Base-by-base conservation (phyloP, 1,284 basidiomycete species). In the Salmacisia buchloeana region DNA sequence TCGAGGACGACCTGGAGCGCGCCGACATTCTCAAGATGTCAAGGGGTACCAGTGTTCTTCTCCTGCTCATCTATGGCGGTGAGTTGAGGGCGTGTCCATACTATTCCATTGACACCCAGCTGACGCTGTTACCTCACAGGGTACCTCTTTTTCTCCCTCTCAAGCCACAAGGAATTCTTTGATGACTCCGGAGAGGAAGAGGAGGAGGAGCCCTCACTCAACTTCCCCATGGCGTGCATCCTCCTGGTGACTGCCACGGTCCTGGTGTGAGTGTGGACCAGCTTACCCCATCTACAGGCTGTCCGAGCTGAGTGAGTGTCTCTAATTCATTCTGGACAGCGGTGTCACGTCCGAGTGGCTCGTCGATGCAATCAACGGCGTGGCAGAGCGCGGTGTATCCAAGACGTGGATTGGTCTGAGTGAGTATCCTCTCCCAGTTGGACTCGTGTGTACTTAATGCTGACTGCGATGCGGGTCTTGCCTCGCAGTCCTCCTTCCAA, bases 281-380 rank as follows among this genome's bases (percentile, higher is more conserved):
- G 27, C 29, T n/a, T n/a, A n/a, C n/a, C n/a, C 13, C 29, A 54
- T 18, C 13, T 33, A 12, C 29, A n/a, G 10, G 9, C 12, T 27
- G 12, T 21, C 34, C 18, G 41, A 2, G 18, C 41, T 43, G 41
- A 43, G 9, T 33, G 49, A 15, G 13, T 33, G 5, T 15, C 31
- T 18, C 13, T 33, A 5, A 6, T 54, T 15, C 15, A 43, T 5
- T 31, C 49, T 54, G n/a, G n/a, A 13, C 56, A 65, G 74, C 25
- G 74, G 72, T n/a, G 73, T 76, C 34, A 76, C 74, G 3, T 72
- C 72, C 27, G 69, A 76, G 43, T 76, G 74, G 74, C 67, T 76
- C 9, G 74, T 76, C 3, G 60, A 61, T n/a, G 63, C 72, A 5
- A 69, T 76, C 63, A 63, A 72, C 49, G 71, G 68, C 6, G 69